Base-by-base conservation (phyloP, 78 protist genomes). In the Tieghemostelium lacteum region DNA sequence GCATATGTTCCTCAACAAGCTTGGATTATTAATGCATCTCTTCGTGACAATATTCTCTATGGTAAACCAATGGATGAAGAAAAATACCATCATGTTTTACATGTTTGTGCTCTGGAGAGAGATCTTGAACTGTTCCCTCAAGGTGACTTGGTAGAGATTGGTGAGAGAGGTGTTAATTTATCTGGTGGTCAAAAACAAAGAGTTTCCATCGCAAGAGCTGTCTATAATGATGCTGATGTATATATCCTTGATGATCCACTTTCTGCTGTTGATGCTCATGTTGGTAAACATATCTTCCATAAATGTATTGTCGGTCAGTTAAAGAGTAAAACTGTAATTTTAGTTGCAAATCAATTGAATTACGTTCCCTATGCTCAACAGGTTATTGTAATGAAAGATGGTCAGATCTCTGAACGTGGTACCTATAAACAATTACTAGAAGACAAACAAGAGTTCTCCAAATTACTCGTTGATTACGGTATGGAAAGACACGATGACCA, bases 171-270 rank as follows among this genome's bases (percentile, higher is more conserved):
- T 96, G 87, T 91, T 85, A 28, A 98, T 97, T 39, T 98, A 93
- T 22, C 87, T 2, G 99, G 99, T 40, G 99, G 99, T 40, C 99
- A 98, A 92, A 97, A 98, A 94, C 96, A 88, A 63, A 92, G 99
- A 28, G 95, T 98, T 24, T 58, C 95, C 26, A 69, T 98, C 14
- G 99, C 99, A 4, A 92, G 96, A 6, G 97, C 96, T 19, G 89
- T 95, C 45, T 93, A 95, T 87, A 61, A 40, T 20, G 83, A 96
- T n/a, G 71, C 86, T 37, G 98, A 97, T 64, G 33, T 97, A 42
- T 94, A 58, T 67, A 72, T 97, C 29, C 60, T 96, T 2, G 99
- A 97, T 74, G 99, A 96, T 63, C 98, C 98, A 26, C 94, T 98
- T 55, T 60, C 91, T 0, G 98, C 99, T 3, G 98, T 98, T 4